Percentiles rank a stretch among this genome's conserved stretches.
phyloP scores from a whole-genome alignment of 805 yeast species.

The Candida maesae region DNA sequence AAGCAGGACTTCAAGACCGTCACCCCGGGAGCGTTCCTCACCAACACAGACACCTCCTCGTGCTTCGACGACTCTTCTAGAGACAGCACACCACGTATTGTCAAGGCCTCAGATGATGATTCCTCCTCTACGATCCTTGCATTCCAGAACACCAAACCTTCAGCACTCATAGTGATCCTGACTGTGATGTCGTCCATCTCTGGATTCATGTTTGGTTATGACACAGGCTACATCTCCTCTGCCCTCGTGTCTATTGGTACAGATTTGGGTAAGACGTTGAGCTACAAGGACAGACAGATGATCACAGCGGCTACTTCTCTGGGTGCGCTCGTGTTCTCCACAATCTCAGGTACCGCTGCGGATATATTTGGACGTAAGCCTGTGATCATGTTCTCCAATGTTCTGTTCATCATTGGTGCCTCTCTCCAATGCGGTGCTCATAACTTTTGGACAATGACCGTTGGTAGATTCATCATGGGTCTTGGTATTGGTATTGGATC shows the following conservation, averaged over 20 bases:
- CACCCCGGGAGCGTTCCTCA: constrained; percentile 2
- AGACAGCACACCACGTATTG: not conserved
- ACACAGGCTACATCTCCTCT: constrained; percentile 93
- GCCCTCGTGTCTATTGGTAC: constrained; percentile 83
- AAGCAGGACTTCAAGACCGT: constrained; percentile 1
- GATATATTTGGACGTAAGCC: constrained; percentile 82
- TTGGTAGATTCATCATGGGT: constrained; percentile 76
- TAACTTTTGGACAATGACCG: constrained; percentile 85
- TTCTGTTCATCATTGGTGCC: constrained; percentile 80
- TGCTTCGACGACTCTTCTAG: not conserved
- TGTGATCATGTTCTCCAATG: constrained; percentile 77
- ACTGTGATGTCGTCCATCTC: constrained; percentile 82
- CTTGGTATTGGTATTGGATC: constrained; percentile 96
- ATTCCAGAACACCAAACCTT: constrained; percentile 46
- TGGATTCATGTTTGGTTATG: constrained; percentile 96
- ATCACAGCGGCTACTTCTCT: constrained; percentile 92
- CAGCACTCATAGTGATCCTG: constrained; percentile 58
- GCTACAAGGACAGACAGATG: constrained; percentile 78
- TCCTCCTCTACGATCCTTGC: constrained; percentile 14
- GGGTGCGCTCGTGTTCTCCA: constrained; percentile 81
- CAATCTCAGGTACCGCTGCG: constrained; percentile 76
- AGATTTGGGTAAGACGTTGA: constrained; percentile 56
- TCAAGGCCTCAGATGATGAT: not conserved
- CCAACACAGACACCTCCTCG: not conserved
- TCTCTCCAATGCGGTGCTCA: constrained; percentile 76